Percentiles rank a stretch among this genome's conserved stretches.
phyloP scores from a whole-genome alignment of 2,329 filamentous ascomycete genomes.

The Epicoccum sorghinum region DNA sequence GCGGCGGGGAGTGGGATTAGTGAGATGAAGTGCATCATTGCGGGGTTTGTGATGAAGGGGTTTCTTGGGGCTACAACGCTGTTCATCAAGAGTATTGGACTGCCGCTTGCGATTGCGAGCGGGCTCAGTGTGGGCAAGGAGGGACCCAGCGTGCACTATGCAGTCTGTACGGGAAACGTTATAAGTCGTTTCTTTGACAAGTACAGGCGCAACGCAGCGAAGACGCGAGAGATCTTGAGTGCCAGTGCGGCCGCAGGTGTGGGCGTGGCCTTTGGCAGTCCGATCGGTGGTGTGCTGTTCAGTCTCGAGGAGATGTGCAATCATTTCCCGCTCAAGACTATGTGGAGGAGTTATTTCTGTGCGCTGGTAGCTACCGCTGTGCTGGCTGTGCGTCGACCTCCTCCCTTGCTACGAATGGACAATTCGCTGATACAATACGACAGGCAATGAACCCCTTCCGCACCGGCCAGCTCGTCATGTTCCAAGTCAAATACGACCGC shows the following conservation, averaged over 20 bases:
- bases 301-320: constrained; percentile 98
- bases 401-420: neutral
- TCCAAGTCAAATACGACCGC: constrained; percentile 93
- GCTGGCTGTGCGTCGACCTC: constrained; percentile 63
- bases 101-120: constrained; percentile 91
- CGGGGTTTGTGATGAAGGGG: constrained; percentile 98
- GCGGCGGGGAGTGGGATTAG: constrained; percentile 96
- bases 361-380: constrained; percentile 93
- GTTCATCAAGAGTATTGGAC: constrained; percentile 88
- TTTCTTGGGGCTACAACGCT: constrained; percentile 92
- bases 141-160: constrained; percentile 98
- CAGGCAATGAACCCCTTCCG: constrained; percentile 95
- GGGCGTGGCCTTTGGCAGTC: constrained; percentile 94
- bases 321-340: constrained; percentile 93
- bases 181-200: constrained; percentile 92
- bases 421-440: neutral
- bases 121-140: constrained; percentile 96
- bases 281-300: constrained; percentile 95
- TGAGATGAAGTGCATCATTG: constrained; percentile 99
- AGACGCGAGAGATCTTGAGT: constrained; percentile 92
- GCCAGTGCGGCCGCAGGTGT: constrained; percentile 95
- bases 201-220: constrained; percentile 88
- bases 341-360: constrained; percentile 98
- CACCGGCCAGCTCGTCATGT: constrained; percentile 98
- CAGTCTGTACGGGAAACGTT: constrained; percentile 95